Base-by-base conservation (phyloP, 192 early-diverging fungal genomes). In the Podila epigama region DNA sequence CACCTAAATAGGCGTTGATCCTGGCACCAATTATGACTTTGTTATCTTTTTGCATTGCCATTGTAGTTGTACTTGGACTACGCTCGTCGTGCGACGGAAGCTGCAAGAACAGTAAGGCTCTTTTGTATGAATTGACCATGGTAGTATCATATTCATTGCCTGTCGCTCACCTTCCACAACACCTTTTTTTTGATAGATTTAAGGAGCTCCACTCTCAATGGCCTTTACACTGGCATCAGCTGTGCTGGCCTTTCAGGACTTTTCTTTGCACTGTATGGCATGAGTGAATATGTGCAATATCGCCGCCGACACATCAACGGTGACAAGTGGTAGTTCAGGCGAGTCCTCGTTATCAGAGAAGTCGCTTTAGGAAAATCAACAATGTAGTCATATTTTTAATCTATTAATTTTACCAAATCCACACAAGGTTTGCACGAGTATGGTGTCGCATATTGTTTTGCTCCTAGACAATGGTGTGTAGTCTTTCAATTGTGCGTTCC, bases 261-360 rank as follows among this genome's bases (percentile, higher is more conserved):
- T 18, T 42, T 75, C 27, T 66, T 60, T 54, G 57, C 57, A 13
- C 53, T 72, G 32, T 72, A 72, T 18, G 70, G 70, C n/a, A 39
- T 60, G 27, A 72, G 70, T 16, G 70, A 72, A 15, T 72, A 65
- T 27, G 35, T 57, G 13, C 70, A 72, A 29, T 72, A 72, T 32
- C 70, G 70, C 10, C 34, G 51, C 9, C 61, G 70, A 4, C 70
- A 72, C 37, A 20, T 65, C 56, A 50, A 72, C 18, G 62, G 70
- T 18, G 70, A 72, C 40, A 72, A 72, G 61, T 48, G 44, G 42
- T 44, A 44, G 22, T 1, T 15, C 42, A n/a, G n/a, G n/a, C n/a
- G n/a, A n/a, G n/a, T n/a, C n/a, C n/a, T n/a, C n/a, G n/a, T n/a
- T n/a, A n/a, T n/a, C n/a, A n/a, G n/a, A n/a, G n/a, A n/a, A n/a